Evolutionary conservation across 2,329 filamentous ascomycete species (phyloP), one percentile per base, ranked within the genome.

Genomic region (Botrytis pseudocinerea): DNA sequence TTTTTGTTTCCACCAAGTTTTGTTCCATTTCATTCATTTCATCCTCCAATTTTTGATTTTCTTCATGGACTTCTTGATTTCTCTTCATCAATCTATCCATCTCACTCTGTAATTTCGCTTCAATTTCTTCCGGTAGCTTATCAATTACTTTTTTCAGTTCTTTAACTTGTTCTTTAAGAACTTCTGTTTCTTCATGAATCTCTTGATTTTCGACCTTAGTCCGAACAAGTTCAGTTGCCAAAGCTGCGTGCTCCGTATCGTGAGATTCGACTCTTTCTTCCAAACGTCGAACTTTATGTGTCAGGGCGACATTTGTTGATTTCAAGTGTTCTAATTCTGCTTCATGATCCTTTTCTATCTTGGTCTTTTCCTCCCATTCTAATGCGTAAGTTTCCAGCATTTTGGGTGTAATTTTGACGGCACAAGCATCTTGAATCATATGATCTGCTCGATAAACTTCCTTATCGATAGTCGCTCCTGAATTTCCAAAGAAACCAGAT

Each of bases 401-500:
- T 79, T 97, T 93, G 0, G 93, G 90, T 0, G 93, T 93, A 59
- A 99, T 90, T 79, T 93, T 92, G 69, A 98, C 87, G 48, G 93
- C 91, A 80, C 95, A 97, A 0, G 96, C 96, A 82, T 99, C 96
- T 74, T 93, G 92, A 22, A 99, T 93, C 74, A 99, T 89, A 78
- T 96, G 90, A 81, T 99, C 96, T 25, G 96, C 96, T 68, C 95
- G 91, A 82, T 99, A 99, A 10, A 99, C 90, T 81, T 98, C 96
- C 82, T 97, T 98, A 81, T 99, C 96, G 20, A 94, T 88, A 77
- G 90, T 93, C n/a, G 91, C 91, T 48, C 93, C 94, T 38, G 94
- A 95, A 81, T 92, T 95, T 74, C 96, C 96, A 80, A 99, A 99
- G 86, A 99, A 99, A 22, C 96, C 96, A 61, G 94, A 97, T 82